Percentiles rank a stretch among this genome's conserved stretches.
phyloP scores from a whole-genome alignment of 805 yeast genomes.

The Candida golubevii region DNA sequence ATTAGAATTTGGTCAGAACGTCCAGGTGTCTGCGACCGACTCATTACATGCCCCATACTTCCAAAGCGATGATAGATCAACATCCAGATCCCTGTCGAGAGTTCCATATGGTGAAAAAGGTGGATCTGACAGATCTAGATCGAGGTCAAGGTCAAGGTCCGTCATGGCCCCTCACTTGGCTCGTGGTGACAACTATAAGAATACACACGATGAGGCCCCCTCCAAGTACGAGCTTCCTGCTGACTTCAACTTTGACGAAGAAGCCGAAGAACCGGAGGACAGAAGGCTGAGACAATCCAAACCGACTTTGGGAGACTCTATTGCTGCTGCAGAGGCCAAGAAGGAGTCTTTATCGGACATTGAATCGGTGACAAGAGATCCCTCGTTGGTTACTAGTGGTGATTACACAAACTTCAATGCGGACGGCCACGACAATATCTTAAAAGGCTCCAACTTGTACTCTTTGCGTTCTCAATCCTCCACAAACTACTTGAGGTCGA shows the following conservation, averaged over 20 bases:
- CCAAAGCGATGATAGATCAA: constrained; percentile 14
- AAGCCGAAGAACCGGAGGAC: constrained; percentile 31
- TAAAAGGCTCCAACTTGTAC: constrained; percentile 19
- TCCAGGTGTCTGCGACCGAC: constrained; percentile 13
- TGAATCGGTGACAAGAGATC: constrained; percentile 24
- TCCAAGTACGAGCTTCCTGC: constrained; percentile 41
- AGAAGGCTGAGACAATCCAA: constrained; percentile 38
- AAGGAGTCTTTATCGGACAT: constrained; percentile 2
- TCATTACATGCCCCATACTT: constrained; percentile 19
- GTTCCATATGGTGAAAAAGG: constrained; percentile 12
- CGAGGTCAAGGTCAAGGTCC: constrained; percentile 24
- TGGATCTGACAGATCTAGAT: constrained; percentile 17
- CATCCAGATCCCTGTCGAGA: constrained; percentile 31
- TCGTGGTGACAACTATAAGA: constrained; percentile 72
- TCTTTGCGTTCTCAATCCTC: constrained; percentile 41
- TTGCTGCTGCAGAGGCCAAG: constrained; percentile 38
- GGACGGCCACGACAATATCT: constrained; percentile 23
- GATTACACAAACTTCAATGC: constrained; percentile 44
- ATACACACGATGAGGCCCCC: constrained; percentile 46
- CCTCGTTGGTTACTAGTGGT: constrained; percentile 42
- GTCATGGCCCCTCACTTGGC: constrained; percentile 48
- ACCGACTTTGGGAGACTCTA: constrained; percentile 43
- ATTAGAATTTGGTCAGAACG: constrained; percentile 10
- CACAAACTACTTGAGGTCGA: constrained; percentile 56
- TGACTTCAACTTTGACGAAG: constrained; percentile 23